These are phyloP conservation scores for Metarhizium album DNA, from an alignment of 2,329 filamentous ascomycete species.

Conservation along the genomic window DNA sequence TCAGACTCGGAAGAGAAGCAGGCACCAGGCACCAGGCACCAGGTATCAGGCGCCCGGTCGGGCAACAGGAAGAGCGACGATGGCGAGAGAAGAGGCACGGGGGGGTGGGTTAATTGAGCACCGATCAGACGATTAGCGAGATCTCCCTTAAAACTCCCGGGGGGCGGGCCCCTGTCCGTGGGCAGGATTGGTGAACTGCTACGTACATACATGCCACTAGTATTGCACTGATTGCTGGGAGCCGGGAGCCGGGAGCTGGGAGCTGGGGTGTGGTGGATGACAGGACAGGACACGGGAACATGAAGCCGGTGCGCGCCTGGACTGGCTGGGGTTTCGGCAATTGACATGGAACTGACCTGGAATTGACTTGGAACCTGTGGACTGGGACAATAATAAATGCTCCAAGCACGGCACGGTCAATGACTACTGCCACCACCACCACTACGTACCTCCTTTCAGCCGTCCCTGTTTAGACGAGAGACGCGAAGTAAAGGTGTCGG, in stretches of 20 bases:
- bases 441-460: background rate
- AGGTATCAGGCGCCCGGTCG: background rate
- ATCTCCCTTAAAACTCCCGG: conserved; percentile 5
- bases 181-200: too few relatives aligned
- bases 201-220: too few relatives aligned
- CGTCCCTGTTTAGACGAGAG: background rate
- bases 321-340: background rate
- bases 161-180: too few relatives aligned
- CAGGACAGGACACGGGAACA: too few relatives aligned
- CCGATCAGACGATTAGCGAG: conserved; percentile 11
- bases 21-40: too few relatives aligned
- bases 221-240: too few relatives aligned
- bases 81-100: too few relatives aligned
- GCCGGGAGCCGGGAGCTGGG: background rate
- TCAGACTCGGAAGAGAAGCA: background rate
- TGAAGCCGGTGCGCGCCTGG: background rate
- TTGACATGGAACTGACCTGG: background rate
- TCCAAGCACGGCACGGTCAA: background rate
- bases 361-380: too few relatives aligned
- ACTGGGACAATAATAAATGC: too few relatives aligned
- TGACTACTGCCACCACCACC: too few relatives aligned
- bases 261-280: background rate
- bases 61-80: background rate
- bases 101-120: background rate
- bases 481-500: background rate